Evolutionary conservation across 495 filamentous ascomycete species (phyloP).

Genomic region (Xylaria cubensis): DNA sequence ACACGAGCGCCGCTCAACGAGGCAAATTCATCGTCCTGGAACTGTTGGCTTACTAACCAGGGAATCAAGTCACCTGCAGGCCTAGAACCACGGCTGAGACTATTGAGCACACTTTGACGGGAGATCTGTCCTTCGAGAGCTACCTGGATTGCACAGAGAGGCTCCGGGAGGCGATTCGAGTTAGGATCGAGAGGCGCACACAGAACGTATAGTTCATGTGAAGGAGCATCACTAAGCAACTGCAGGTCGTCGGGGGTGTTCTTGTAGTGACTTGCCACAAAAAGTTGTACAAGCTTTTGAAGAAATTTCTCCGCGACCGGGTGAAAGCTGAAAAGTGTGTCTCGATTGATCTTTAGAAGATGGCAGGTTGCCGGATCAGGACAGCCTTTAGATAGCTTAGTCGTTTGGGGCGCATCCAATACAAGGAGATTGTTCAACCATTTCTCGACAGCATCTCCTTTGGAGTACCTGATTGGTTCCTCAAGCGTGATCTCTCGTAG

Average conservation of each 20-base stretch:
- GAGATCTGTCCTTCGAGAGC: constrained; percentile 95
- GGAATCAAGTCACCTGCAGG: constrained; percentile 96
- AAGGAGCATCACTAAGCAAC: constrained; percentile 96
- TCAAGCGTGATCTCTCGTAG: constrained; percentile 89
- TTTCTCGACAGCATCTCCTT: constrained; percentile 89
- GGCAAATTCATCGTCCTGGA: constrained; percentile 97
- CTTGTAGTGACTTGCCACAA: constrained; percentile 98
- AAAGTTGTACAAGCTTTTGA: constrained; percentile 97
- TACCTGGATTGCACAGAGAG: constrained; percentile 93
- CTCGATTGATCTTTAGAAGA: constrained; percentile 90
- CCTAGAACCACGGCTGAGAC: constrained; percentile 85
- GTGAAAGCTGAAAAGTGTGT: constrained; percentile 98
- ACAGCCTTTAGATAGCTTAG: constrained; percentile 71
- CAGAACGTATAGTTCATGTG: constrained; percentile 95
- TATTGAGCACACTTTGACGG: constrained; percentile 86
- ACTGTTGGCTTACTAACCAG: constrained; percentile 98
- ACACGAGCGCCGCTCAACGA: constrained; percentile 89
- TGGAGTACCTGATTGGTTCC: constrained; percentile 93
- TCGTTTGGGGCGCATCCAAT: constrained; percentile 84
- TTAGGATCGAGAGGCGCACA: constrained; percentile 85
- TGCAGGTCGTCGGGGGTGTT: constrained; percentile 98
- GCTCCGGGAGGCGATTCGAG: constrained; percentile 82
- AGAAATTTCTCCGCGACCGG: constrained; percentile 96
- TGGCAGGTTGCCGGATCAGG: constrained; percentile 91
- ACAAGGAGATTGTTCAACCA: constrained; percentile 97